Evolutionary conservation across 2,329 filamentous ascomycete genomes (phyloP).

Genomic region (Ascomycota sp.): DNA sequence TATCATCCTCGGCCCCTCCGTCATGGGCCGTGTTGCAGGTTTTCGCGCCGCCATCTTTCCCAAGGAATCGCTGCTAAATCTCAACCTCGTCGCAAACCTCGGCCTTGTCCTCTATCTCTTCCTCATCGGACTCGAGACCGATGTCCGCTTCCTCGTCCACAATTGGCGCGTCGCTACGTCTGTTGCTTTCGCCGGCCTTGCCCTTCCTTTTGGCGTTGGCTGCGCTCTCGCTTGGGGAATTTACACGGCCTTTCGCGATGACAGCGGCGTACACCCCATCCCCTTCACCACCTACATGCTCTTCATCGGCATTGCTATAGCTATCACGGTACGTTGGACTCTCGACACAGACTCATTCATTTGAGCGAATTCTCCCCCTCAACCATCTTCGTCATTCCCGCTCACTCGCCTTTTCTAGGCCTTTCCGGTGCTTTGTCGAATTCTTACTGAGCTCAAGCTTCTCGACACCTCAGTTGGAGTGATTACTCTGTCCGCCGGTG

Average conservation of each 20-base stretch:
- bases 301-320: conserved; percentile 84
- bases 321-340: conserved; percentile 43
- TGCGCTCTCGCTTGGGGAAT: conserved; percentile 64
- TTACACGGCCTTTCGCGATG: conserved; percentile 47
- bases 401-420: conserved; percentile 16
- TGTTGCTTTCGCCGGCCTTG: conserved; percentile 63
- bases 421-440: conserved; percentile 82
- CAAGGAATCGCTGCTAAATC: conserved; percentile 47
- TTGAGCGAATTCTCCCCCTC: not conserved
- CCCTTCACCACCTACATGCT: conserved; percentile 34
- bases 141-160: conserved; percentile 52
- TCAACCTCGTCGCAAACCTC: conserved; percentile 63
- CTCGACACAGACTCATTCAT: too few relatives aligned
- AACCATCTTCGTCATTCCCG: not conserved
- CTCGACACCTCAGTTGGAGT: conserved; percentile 68
- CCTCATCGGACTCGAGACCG: conserved; percentile 71
- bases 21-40: conserved; percentile 68
- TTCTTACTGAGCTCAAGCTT: conserved; percentile 76
- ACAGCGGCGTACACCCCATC: conserved; percentile 19
- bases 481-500: conserved; percentile 74
- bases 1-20: conserved; percentile 67
- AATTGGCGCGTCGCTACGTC: conserved; percentile 67
- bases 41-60: conserved; percentile 67
- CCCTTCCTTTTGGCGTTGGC: conserved; percentile 64
- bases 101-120: conserved; percentile 75